These are phyloP conservation scores for Neonectria hederae DNA, from an alignment of 2,329 filamentous ascomycete genomes.

Conservation along the genomic window DNA sequence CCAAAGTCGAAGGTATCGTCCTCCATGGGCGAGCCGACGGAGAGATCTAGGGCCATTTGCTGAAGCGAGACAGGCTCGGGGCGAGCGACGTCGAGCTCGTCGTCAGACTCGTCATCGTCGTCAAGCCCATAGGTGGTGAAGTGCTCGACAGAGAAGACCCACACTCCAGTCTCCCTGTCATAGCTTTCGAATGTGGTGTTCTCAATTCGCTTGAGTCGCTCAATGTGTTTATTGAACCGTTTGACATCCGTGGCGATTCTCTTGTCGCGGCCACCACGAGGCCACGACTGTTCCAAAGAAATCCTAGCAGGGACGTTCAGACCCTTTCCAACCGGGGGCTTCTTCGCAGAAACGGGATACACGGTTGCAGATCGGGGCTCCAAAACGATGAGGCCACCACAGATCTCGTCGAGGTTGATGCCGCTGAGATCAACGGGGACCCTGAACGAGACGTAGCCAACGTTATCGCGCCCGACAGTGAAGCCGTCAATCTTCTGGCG, in stretches of 20 bases:
- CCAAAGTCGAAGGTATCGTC: conserved; percentile 69
- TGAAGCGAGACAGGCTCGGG: conserved; percentile 35
- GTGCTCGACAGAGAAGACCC: conserved; percentile 94
- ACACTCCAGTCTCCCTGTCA: conserved; percentile 80
- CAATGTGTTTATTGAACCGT: conserved; percentile 82
- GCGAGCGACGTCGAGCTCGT: conserved; percentile 50
- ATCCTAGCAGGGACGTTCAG: conserved; percentile 92
- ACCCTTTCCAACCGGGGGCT: conserved; percentile 85
- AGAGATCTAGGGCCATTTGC: conserved; percentile 34
- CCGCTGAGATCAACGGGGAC: conserved; percentile 83
- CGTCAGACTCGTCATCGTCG: conserved; percentile 75
- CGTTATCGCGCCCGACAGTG: conserved; percentile 81
- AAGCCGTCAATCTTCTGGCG: conserved; percentile 79
- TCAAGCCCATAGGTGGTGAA: conserved; percentile 95
- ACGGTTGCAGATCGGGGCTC: conserved; percentile 85
- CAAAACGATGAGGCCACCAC: conserved; percentile 78
- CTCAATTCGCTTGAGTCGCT: conserved; percentile 79
- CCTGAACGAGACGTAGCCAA: conserved; percentile 85
- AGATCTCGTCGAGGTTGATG: conserved; percentile 83
- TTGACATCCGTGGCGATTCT: conserved; percentile 64
- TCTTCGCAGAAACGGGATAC: conserved; percentile 79
- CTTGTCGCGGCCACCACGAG: conserved; percentile 70
- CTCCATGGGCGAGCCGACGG: conserved; percentile 48
- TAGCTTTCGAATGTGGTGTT: conserved; percentile 88
- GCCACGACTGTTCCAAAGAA: conserved; percentile 92